Percentiles rank a stretch among this genome's conserved stretches.
These are phyloP conservation scores for Astrocystis sublimbata DNA, from an alignment of 495 filamentous ascomycete genomes.

Conservation along the genomic window DNA sequence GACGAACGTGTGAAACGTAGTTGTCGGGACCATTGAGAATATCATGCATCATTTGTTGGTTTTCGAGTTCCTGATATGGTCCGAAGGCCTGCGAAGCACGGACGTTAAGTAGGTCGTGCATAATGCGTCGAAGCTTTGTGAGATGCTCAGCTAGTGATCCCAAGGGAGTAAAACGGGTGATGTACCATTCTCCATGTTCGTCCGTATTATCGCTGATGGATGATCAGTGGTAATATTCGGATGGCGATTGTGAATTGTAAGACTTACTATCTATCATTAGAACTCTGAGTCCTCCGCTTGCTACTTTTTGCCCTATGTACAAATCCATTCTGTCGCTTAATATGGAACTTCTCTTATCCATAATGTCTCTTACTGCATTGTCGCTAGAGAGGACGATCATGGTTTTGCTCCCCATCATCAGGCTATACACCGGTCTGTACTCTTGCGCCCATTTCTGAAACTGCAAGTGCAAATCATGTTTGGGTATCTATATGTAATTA, in stretches of 20 bases:
- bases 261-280: constrained; percentile 44
- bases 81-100: constrained; percentile 34
- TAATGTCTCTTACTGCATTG: constrained; percentile 40
- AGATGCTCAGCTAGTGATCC: background rate
- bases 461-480: background rate
- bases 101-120: constrained; percentile 45
- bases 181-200: constrained; percentile 45
- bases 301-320: constrained; percentile 44
- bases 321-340: constrained; percentile 48
- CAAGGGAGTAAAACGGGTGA: background rate
- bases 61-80: constrained; percentile 53
- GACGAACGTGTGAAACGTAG: constrained; percentile 50
- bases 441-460: constrained; percentile 40
- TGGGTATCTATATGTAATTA: background rate
- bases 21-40: constrained; percentile 37
- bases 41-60: constrained; percentile 48
- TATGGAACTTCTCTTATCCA: constrained; percentile 45
- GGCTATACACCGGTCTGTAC: constrained; percentile 47
- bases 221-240: constrained; percentile 38
- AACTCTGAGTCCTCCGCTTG: constrained; percentile 43
- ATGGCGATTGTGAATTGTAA: constrained; percentile 37
- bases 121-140: background rate
- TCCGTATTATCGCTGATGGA: constrained; percentile 40
- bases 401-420: constrained; percentile 43
- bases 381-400: constrained; percentile 44